Evolutionary conservation across 768 basidiomycete species (phyloP).

Genomic region (Boletus subparvulus): DNA sequence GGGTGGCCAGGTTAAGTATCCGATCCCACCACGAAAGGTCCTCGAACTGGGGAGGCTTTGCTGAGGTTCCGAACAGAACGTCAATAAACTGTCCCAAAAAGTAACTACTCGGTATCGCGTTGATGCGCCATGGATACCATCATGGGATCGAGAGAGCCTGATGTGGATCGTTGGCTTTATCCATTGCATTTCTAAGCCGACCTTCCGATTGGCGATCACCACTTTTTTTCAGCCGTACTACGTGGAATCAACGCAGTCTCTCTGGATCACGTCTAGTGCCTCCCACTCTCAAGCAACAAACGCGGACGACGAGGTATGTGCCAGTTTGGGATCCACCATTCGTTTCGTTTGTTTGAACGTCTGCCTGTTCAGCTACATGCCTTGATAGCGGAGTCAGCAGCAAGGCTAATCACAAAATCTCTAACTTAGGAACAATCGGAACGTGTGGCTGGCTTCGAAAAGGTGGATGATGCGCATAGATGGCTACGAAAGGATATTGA

Average conservation of each 20-base stretch:
- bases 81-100: conserved; percentile 86
- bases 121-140: conserved; percentile 63
- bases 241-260: conserved; percentile 59
- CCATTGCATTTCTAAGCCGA: background rate
- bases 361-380: conserved; percentile 21
- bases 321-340: background rate
- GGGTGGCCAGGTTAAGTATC: conserved; percentile 65
- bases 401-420: conserved; percentile 20
- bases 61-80: conserved; percentile 51
- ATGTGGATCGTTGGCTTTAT: conserved; percentile 44
- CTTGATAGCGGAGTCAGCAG: conserved; percentile 25
- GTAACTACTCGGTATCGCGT: conserved; percentile 61
- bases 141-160: conserved; percentile 54
- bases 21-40: background rate
- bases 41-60: background rate
- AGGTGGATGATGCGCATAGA: conserved; percentile 3
- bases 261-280: conserved; percentile 68
- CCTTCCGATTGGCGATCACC: background rate
- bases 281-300: conserved; percentile 71
- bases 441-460: conserved; percentile 26
- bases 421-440: conserved; percentile 8
- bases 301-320: conserved; percentile 63
- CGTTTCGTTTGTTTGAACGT: background rate
- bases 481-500: too few relatives aligned
- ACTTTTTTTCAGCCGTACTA: conserved; percentile 51